Conservation (phyloP, 129 eudicot species). For the Smallanthus sonchifolius region DNA sequence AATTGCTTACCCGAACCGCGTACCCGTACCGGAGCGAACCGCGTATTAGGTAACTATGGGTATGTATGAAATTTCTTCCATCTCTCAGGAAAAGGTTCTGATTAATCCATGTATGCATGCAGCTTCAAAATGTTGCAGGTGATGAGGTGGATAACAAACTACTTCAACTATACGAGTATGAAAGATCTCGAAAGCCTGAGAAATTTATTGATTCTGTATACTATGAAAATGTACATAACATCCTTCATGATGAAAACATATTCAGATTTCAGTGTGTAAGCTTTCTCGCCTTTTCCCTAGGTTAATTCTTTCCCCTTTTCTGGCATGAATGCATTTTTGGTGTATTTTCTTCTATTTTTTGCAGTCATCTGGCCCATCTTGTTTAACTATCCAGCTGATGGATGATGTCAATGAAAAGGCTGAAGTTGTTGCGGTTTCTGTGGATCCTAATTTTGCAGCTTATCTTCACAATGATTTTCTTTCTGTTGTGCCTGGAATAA, state of each 20-base stretch:
- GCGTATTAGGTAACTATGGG: too few relatives aligned
- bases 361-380: constrained; percentile 66
- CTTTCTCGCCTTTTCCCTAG: constrained; percentile 8
- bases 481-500: constrained; percentile 51
- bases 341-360: constrained; percentile 18
- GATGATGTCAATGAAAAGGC: constrained; percentile 83
- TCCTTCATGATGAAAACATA: constrained; percentile 87
- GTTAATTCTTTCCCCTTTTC: background rate
- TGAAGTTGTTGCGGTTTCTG: constrained; percentile 79
- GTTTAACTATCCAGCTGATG: constrained; percentile 77
- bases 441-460: constrained; percentile 80
- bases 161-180: constrained; percentile 79
- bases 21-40: too few relatives aligned
- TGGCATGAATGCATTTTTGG: background rate
- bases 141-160: constrained; percentile 89
- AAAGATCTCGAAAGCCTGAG: constrained; percentile 66
- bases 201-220: constrained; percentile 80
- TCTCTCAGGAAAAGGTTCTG: background rate
- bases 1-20: too few relatives aligned
- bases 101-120: constrained; percentile 24
- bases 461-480: constrained; percentile 80
- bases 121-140: constrained; percentile 91
- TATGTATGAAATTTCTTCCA: background rate
- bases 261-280: constrained; percentile 92
- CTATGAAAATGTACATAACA: constrained; percentile 82